Conservation (phyloP, 306 rosid species). For the Lupinus albus region DNA sequence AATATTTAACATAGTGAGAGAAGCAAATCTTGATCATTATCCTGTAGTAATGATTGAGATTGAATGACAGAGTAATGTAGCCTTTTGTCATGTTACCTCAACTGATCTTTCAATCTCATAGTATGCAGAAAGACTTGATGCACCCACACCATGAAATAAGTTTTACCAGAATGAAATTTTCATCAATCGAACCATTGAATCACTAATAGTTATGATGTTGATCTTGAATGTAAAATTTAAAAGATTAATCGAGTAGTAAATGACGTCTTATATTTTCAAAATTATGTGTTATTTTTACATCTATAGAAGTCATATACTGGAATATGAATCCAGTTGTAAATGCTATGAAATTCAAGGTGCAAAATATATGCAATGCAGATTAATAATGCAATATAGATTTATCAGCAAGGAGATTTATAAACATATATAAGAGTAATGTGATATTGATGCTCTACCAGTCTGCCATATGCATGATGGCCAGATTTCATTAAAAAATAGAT, state of each 20-base stretch:
- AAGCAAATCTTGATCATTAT: not conserved
- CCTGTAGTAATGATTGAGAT: too few relatives aligned
- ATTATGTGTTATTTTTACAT: not conserved
- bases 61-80: too few relatives aligned
- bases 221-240: too few relatives aligned
- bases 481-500: not conserved
- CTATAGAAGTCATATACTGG: not conserved
- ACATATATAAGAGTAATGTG: not conserved
- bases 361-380: not conserved
- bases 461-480: not conserved
- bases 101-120: too few relatives aligned
- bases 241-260: too few relatives aligned
- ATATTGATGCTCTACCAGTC: not conserved
- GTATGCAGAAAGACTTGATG: not conserved
- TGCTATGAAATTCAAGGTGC: not conserved
- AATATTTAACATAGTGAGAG: not conserved
- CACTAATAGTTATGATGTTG: too few relatives aligned
- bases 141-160: not conserved
- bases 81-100: too few relatives aligned
- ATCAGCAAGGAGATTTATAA: not conserved
- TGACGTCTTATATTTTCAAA: too few relatives aligned
- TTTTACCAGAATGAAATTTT: too few relatives aligned
- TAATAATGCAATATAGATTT: not conserved
- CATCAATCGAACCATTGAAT: too few relatives aligned
- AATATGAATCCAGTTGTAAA: not conserved